Evolutionary conservation across 139 green algal genomes (phyloP).

Genomic region (Astrephomene gubernaculifera): DNA sequence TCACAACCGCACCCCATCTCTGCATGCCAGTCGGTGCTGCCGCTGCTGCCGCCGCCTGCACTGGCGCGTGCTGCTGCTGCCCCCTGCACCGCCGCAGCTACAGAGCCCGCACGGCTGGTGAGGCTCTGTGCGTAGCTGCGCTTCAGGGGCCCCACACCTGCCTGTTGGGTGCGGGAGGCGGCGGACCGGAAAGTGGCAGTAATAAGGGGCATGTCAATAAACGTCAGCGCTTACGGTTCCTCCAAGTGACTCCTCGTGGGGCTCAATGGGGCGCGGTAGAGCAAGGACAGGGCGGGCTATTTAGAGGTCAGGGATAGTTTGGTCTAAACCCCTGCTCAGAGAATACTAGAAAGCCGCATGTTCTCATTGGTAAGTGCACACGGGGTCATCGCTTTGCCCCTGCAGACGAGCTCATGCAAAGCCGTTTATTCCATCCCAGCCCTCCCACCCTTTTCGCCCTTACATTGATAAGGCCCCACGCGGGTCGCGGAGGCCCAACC

Average conservation of each 20-base stretch:
- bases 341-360: background rate
- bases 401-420: background rate
- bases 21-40: too few relatives aligned
- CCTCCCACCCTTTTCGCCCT: background rate
- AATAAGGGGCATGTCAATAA: background rate
- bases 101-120: too few relatives aligned
- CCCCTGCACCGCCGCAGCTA: too few relatives aligned
- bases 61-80: too few relatives aligned
- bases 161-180: background rate
- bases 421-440: background rate
- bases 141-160: conserved; percentile 29
- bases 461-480: conserved; percentile 33
- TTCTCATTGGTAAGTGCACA: too few relatives aligned
- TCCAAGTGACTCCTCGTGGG: background rate
- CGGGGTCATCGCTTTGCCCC: too few relatives aligned
- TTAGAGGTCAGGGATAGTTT: background rate
- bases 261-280: background rate
- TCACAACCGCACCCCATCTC: too few relatives aligned
- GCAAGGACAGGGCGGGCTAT: background rate
- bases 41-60: too few relatives aligned
- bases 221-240: background rate
- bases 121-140: conserved; percentile 4
- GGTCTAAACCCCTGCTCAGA: background rate
- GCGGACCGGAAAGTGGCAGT: background rate
- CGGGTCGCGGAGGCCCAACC: conserved; percentile 5